Base-by-base conservation (phyloP, 202 grass and related monocot species). In the Schoenoplectus triqueter region DNA sequence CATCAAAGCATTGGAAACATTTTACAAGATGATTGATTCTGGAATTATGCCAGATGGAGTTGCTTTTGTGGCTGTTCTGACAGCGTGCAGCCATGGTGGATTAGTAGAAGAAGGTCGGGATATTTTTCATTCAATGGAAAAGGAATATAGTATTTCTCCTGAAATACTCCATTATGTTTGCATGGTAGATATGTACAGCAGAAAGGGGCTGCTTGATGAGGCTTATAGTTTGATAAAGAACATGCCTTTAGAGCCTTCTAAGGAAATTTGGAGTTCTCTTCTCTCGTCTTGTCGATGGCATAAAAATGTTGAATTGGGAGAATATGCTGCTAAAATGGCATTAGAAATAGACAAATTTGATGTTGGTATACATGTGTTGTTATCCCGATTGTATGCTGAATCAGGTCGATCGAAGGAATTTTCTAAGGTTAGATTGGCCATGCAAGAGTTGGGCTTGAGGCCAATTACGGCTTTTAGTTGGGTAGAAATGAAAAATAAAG, bases 221-320 rank as follows among this genome's bases (percentile, higher is more conserved):
- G 91, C 94, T 44, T 83, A 89, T 79, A 41, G 65, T 62, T 63
- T 97, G 72, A 92, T 97, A 44, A 79, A 79, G 83, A 82, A 89
- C 67, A 97, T 94, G 94, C 82, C 69, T 50, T 76, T 85, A 41
- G 91, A 88, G 55, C 91, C 94, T 86, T 90, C 93, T 67, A 59
- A 76, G 75, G 86, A 92, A 77, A 94, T 97, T 46, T 97, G 94
- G 94, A 90, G 91, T 68, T 94, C 91, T 50, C 66, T 97, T 82
- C 87, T 97, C 57, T 88, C 85, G 85, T 80, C 91, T 64, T 97
- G 88, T 60, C 88, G 93, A 15, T 91, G 74, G 73, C 90, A 86
- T 63, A 68, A 75, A 31, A 90, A 97, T 86, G 41, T 69, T 76
- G 87, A 84, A 10, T 67, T 97, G 71, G 91, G 91, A 85, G 91